Conservation (phyloP, 768 basidiomycete species). For the Leccinum longicurvipes region DNA sequence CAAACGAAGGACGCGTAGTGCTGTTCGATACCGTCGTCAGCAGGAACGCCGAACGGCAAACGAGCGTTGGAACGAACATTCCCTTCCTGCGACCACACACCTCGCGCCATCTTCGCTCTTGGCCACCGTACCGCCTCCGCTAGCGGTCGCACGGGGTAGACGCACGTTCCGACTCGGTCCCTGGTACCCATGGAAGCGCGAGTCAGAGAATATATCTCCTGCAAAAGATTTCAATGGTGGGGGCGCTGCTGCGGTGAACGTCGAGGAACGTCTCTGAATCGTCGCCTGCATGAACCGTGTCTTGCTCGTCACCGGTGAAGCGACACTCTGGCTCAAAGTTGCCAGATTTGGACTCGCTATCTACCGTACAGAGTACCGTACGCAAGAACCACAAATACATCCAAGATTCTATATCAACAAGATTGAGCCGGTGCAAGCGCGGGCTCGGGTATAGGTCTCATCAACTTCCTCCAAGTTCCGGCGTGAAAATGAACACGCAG, state of each 20-base stretch:
- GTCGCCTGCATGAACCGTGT: conserved; percentile 21
- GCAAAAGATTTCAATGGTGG: conserved; percentile 6
- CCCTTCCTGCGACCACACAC: conserved; percentile 76
- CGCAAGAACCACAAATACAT: neutral
- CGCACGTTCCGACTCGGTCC: conserved; percentile 54
- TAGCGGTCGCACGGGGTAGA: conserved; percentile 53
- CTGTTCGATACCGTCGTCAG: conserved; percentile 33
- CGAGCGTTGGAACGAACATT: conserved; percentile 47
- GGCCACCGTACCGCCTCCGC: conserved; percentile 65
- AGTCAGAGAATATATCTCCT: conserved; percentile 38
- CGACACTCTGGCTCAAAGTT: neutral
- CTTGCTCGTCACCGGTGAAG: neutral
- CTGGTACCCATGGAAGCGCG: conserved; percentile 42
- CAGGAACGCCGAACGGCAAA: neutral
- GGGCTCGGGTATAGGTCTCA: neutral
- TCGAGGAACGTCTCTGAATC: conserved; percentile 27
- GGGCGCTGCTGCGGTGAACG: conserved; percentile 11
- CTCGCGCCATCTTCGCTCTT: conserved; percentile 62
- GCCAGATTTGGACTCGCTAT: conserved; percentile 7
- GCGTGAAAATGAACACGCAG: neutral
- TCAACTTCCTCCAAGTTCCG: neutral
- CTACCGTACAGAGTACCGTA: neutral
- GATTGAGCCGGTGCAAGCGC: neutral
- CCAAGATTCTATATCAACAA: neutral
- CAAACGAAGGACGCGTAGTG: conserved; percentile 58